A percentile compares a stretch with the other conserved stretches of the same genome.
Conservation (phyloP, 129 eudicot species). For the Apium graveolens region DNA sequence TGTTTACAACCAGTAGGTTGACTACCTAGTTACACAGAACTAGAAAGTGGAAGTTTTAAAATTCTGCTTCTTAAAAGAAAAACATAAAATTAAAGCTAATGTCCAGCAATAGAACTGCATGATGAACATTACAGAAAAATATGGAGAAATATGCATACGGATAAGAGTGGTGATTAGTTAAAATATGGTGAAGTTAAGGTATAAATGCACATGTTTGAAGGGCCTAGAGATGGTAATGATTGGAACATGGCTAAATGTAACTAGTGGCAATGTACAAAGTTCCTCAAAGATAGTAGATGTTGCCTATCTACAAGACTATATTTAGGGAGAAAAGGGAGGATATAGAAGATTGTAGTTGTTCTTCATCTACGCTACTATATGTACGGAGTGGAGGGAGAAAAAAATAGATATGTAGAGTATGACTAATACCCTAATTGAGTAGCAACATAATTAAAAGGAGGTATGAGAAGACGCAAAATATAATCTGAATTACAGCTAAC, state of each 20-base stretch:
- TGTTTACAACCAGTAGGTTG: not conserved
- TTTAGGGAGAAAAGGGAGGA: not conserved
- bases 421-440: constrained; percentile 6
- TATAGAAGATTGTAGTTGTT: not conserved
- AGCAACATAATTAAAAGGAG: not conserved
- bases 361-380: not conserved
- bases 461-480: not conserved
- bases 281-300: not conserved
- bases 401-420: no score
- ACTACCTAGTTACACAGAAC: not conserved
- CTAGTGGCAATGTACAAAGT: not conserved
- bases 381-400: not conserved
- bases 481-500: constrained; percentile 27
- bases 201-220: not conserved
- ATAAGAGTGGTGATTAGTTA: not conserved
- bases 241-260: not conserved
- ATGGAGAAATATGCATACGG: not conserved
- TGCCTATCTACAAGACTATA: not conserved
- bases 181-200: not conserved
- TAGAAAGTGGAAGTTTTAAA: not conserved
- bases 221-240: not conserved
- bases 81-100: not conserved
- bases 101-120: not conserved
- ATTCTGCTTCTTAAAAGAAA: not conserved
- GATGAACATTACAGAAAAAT: not conserved